Conservation (phyloP, 306 rosid genomes). For the Lagenaria siceraria region DNA sequence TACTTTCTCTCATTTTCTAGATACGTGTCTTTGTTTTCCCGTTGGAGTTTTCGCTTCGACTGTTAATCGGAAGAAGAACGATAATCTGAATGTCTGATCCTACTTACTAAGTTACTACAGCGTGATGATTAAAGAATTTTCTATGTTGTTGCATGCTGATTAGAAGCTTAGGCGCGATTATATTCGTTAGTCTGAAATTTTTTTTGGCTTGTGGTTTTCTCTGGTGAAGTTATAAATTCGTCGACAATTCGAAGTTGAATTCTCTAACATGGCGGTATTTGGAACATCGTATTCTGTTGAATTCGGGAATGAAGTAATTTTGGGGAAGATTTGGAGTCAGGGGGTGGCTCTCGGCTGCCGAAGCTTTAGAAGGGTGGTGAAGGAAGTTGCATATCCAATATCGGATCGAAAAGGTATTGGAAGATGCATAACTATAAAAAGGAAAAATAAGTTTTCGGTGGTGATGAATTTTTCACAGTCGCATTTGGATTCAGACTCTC, state of each 20-base stretch:
- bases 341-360: slow-evolving; percentile 17
- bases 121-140: background rate
- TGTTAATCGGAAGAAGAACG: background rate
- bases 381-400: slow-evolving; percentile 26
- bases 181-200: background rate
- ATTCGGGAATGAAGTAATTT: slow-evolving; percentile 26
- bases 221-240: slow-evolving; percentile 16
- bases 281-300: slow-evolving; percentile 24
- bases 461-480: slow-evolving; percentile 35
- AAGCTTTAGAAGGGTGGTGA: slow-evolving; percentile 30
- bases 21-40: background rate
- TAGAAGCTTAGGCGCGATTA: background rate
- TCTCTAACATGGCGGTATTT: slow-evolving; percentile 37
- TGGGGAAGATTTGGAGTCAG: slow-evolving; percentile 28
- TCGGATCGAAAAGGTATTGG: slow-evolving; percentile 16
- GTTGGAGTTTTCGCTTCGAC: background rate
- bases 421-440: slow-evolving; percentile 18
- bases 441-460: slow-evolving; percentile 17
- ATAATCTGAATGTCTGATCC: background rate
- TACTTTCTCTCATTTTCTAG: background rate
- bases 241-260: slow-evolving; percentile 23
- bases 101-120: background rate
- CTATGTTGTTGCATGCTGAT: background rate
- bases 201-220: slow-evolving; percentile 4
- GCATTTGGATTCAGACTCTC: slow-evolving; percentile 25